A percentile compares a stretch with the other conserved stretches of the same genome.
Conservation (phyloP, 2,329 filamentous ascomycete genomes). For the Trichoderma atrobrunneum region DNA sequence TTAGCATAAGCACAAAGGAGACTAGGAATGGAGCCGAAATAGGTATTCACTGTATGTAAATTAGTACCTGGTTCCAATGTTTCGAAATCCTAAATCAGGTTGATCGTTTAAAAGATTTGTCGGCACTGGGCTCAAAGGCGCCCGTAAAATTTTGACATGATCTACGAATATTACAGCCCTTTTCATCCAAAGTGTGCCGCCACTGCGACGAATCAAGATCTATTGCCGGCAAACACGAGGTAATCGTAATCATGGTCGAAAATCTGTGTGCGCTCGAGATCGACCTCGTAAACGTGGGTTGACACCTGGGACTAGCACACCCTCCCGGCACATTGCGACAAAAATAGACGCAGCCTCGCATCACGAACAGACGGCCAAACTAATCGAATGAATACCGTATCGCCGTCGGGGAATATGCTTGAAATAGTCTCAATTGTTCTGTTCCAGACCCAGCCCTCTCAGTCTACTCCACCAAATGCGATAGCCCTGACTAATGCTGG, state of each 20-base stretch:
- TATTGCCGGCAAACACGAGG: neutral
- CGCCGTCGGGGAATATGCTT: neutral
- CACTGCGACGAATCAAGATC: neutral
- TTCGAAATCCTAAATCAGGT: conserved; percentile 1
- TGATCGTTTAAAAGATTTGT: neutral
- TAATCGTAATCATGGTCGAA: neutral
- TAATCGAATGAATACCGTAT: neutral
- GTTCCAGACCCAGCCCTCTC: neutral
- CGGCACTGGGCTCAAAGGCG: neutral
- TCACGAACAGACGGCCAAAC: neutral
- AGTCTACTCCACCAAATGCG: neutral
- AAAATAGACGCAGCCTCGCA: conserved; percentile 12
- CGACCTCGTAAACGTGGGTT: conserved; percentile 2
- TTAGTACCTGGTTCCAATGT: conserved; percentile 3
- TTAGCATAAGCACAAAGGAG: neutral
- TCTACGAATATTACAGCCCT: neutral
- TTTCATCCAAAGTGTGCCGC: neutral
- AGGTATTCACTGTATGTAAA: neutral
- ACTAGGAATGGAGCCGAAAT: conserved; percentile 4
- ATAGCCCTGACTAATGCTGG: neutral
- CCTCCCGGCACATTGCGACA: neutral
- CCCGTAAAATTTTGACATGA: neutral
- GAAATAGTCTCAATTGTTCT: neutral
- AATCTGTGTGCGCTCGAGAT: neutral
- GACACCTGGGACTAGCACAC: neutral